Conservation (phyloP, 768 basidiomycete species). For the Hygrocybe punicea region DNA sequence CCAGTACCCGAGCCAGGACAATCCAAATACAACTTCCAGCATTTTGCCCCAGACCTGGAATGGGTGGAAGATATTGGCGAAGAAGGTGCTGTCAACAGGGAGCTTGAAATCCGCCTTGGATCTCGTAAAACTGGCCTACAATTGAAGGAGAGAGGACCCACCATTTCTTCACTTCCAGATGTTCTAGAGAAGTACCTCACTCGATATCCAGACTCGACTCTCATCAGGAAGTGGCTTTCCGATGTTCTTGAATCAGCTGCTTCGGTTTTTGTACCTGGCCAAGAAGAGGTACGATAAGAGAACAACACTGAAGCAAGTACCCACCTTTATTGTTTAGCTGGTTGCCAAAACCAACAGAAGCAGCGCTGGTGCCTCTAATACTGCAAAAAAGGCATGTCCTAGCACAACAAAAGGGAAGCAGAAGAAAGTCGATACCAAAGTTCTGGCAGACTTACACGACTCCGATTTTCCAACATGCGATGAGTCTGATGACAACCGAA, state of each 20-base stretch:
- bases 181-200: conserved; percentile 4
- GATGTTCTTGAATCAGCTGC: not conserved
- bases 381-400: not conserved
- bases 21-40: not conserved
- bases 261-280: not conserved
- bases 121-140: not conserved
- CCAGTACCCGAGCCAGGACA: not conserved
- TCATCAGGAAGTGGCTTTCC: conserved; percentile 8
- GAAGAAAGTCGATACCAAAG: conserved; percentile 4
- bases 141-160: conserved; percentile 4
- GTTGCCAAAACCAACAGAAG: not conserved
- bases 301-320: not conserved
- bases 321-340: not conserved
- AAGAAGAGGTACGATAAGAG: not conserved
- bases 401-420: conserved; percentile 1
- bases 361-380: not conserved
- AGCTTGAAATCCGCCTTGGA: conserved; percentile 7
- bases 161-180: not conserved
- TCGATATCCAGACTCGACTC: not conserved
- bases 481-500: conserved; percentile 2
- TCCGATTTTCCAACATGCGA: not conserved
- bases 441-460: conserved; percentile 1
- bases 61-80: conserved; percentile 6
- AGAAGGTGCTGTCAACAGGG: conserved; percentile 7
- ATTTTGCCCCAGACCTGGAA: conserved; percentile 3